Evolutionary conservation across 805 yeast species (phyloP).

Genomic region (Candida dendrica): DNA sequence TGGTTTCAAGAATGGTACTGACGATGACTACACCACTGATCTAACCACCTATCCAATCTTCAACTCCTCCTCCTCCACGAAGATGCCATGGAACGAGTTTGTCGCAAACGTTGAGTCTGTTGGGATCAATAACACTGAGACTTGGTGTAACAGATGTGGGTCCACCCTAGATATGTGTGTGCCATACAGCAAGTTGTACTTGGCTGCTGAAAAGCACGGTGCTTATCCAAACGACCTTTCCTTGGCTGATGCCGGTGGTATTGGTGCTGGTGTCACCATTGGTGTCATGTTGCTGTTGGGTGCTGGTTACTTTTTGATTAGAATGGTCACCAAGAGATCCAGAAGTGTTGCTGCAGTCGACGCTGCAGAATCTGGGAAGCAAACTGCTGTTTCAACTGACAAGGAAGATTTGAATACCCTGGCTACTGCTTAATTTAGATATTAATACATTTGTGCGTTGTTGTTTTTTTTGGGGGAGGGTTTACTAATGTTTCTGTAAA

Average conservation of each 20-base stretch:
- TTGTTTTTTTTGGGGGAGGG: no score
- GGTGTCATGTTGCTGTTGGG: constrained; percentile 32
- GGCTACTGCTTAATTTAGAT: no score
- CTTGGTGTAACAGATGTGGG: constrained; percentile 37
- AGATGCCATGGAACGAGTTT: constrained; percentile 32
- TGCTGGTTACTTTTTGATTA: constrained; percentile 18
- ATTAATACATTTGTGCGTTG: no score
- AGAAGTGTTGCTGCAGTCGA: not conserved
- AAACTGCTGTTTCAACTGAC: no score
- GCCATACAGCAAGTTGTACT: constrained; percentile 24
- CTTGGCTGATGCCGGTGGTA: constrained; percentile 41
- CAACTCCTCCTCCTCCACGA: constrained; percentile 21
- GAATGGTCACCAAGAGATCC: constrained; percentile 5
- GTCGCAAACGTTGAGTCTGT: constrained; percentile 18
- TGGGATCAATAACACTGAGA: constrained; percentile 19
- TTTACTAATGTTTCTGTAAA: no score
- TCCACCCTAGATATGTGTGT: constrained; percentile 27
- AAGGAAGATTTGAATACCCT: no score
- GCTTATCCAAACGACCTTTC: constrained; percentile 23
- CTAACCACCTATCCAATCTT: constrained; percentile 32
- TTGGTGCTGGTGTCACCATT: constrained; percentile 41
- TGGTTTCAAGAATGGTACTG: constrained; percentile 40
- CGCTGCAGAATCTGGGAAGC: not conserved
- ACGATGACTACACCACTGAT: constrained; percentile 18
- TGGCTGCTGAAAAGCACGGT: constrained; percentile 22